Evolutionary conservation across 139 green algal species (phyloP), one percentile per base, ranked within the genome.

Genomic region (Chlamydomonas incerta): DNA sequence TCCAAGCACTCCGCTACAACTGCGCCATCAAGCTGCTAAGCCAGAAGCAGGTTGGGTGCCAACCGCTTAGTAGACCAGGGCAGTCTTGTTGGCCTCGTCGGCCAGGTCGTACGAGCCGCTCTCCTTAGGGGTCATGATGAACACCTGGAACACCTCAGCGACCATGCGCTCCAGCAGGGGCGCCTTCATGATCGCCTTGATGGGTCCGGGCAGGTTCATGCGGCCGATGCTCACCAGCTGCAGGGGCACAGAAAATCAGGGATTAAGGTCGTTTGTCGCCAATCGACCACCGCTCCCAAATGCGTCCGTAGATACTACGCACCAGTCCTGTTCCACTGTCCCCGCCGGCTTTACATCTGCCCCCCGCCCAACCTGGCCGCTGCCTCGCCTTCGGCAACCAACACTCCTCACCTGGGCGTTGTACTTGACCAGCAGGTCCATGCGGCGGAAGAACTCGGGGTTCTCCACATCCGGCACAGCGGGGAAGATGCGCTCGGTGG

Each of bases 401-500:
- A n/a, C n/a, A n/a, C n/a, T n/a, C n/a, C 52, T 23, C 55, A 90
- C 28, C 93, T 98, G 94, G 41, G 74, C 77, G 94, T 99, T 99
- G 65, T 94, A 63, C 74, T 90, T 77, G 17, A 98, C 92, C 86
- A 99, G 87, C 37, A 88, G 67, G 91, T 99, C 96, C 86, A 99
- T 91, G 79, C 80, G 76, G 73, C 85, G 76, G 87, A 98, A 97
- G 93, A 98, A 99, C 75, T 96, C 88, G 72, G 96, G 96, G 92
- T 96, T 68, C 87, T 97, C 91, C 2, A 94, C 81, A 68, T 97
- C 94, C 0, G 92, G 82, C 46, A 99, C 97, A 85, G 95, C 94
- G 21, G 97, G 97, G 95, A 99, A 99, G 88, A 99, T 96, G 74
- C 97, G 92, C 37, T 92, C 95, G 13, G 96, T 99, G 47, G 96